Percentiles rank a stretch among this genome's conserved stretches.
Conservation (phyloP, 768 basidiomycete genomes). For the Mycena vitilis region DNA sequence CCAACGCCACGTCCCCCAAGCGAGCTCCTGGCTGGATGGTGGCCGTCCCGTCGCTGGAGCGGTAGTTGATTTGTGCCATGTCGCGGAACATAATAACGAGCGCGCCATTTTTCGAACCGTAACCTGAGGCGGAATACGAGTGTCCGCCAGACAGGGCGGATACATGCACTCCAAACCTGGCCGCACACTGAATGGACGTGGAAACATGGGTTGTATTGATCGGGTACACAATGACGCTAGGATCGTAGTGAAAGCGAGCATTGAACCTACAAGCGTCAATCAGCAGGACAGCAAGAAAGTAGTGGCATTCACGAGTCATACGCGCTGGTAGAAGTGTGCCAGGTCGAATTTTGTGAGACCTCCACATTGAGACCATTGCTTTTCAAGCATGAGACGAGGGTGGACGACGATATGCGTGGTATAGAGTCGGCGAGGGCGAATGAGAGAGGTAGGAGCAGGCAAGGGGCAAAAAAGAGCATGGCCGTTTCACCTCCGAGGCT, state of each 20-base stretch:
- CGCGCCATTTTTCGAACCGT: conserved; percentile 13
- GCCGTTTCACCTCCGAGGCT: no score
- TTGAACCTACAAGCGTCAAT: conserved; percentile 13
- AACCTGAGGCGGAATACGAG: conserved; percentile 26
- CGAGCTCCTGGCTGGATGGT: conserved; percentile 34
- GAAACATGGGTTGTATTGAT: conserved; percentile 7
- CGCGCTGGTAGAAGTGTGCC: conserved; percentile 5
- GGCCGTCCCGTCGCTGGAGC: conserved; percentile 21
- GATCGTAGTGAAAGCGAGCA: conserved; percentile 15
- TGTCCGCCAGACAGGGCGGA: conserved; percentile 26
- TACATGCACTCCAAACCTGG: conserved; percentile 10
- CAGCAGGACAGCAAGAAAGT: neutral
- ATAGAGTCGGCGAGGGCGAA: neutral
- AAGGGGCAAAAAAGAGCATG: neutral
- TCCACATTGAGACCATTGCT: conserved; percentile 5
- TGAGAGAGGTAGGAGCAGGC: neutral
- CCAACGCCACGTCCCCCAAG: conserved; percentile 29
- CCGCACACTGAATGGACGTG: conserved; percentile 12
- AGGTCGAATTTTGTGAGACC: neutral
- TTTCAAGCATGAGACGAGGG: conserved; percentile 3
- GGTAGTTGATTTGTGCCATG: conserved; percentile 20
- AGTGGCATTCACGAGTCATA: neutral
- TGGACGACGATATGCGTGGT: neutral
- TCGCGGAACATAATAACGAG: conserved; percentile 23
- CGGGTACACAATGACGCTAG: conserved; percentile 23